Evolutionary conservation across 2,329 filamentous ascomycete species (phyloP).

Genomic region (Venturia asperata): DNA sequence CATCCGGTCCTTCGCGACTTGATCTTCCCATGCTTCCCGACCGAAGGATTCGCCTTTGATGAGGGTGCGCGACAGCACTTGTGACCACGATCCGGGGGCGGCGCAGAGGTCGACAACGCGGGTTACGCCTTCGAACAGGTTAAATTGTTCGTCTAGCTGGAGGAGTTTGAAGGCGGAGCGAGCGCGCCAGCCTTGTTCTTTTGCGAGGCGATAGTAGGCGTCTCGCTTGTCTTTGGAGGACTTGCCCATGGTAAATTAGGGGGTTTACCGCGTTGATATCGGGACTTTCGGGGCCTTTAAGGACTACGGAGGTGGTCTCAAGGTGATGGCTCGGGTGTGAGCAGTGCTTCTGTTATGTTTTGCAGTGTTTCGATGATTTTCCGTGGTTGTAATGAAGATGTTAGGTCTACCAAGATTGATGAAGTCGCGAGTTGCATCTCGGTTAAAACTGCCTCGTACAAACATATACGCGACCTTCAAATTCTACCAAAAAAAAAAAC

Average conservation of each 20-base stretch:
- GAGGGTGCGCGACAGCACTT: constrained; percentile 85
- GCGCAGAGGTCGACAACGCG: constrained; percentile 94
- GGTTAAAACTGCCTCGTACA: not conserved
- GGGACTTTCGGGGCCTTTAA: not conserved
- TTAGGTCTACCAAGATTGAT: not conserved
- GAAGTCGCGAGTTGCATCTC: not conserved
- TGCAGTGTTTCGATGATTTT: not conserved
- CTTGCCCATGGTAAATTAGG: constrained; percentile 65
- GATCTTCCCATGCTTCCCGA: constrained; percentile 77
- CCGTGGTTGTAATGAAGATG: not conserved
- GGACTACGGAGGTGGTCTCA: not conserved
- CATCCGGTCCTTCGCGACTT: constrained; percentile 59
- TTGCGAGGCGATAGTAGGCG: constrained; percentile 93
- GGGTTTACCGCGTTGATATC: not conserved
- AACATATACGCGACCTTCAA: not conserved
- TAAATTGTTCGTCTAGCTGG: constrained; percentile 93
- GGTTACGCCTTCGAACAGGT: constrained; percentile 83
- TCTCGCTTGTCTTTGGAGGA: constrained; percentile 98
- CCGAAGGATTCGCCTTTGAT: constrained; percentile 93
- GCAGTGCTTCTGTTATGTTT: not conserved
- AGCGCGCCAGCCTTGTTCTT: constrained; percentile 97
- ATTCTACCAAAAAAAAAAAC: not conserved
- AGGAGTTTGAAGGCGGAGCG: constrained; percentile 95
- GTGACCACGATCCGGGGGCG: constrained; percentile 93
- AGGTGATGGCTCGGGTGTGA: not conserved